Conservation (phyloP, 768 basidiomycete genomes). For the Podaxis mareebaensis region DNA sequence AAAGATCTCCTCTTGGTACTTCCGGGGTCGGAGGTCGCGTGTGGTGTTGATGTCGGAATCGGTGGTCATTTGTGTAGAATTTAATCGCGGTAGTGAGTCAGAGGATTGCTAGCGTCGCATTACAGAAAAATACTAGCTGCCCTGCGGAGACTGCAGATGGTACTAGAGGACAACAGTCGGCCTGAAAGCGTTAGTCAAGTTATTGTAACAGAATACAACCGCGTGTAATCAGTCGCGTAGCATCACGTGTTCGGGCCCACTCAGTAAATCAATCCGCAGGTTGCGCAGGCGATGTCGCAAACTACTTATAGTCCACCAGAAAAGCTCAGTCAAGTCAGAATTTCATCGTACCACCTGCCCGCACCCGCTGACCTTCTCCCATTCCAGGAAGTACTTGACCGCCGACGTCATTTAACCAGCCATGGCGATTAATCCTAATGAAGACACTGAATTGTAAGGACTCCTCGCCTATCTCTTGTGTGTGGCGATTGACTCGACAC, state of each 20-base stretch:
- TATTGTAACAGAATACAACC: neutral
- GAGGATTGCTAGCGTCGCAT: neutral
- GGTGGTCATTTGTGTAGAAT: neutral
- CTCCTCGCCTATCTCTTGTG: neutral
- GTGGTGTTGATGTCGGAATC: neutral
- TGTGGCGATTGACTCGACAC: slow-evolving; percentile 7
- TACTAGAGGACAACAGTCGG: neutral
- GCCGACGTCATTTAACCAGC: slow-evolving; percentile 8
- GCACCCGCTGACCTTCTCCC: neutral
- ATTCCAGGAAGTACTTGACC: neutral
- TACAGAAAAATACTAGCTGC: neutral
- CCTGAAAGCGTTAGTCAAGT: neutral
- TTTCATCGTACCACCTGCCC: neutral
- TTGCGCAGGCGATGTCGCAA: slow-evolving; percentile 14
- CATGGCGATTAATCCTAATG: slow-evolving; percentile 79
- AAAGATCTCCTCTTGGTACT: slow-evolving; percentile 76
- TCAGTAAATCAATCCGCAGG: slow-evolving; percentile 10
- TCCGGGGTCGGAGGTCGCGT: slow-evolving; percentile 31
- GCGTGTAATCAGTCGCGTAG: neutral
- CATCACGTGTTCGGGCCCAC: neutral
- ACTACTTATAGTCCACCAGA: slow-evolving; percentile 1
- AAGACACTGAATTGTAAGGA: slow-evolving; percentile 95
- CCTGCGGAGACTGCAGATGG: neutral
- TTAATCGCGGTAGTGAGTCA: neutral
- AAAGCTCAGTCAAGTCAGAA: neutral